These are phyloP conservation scores for Lipomyces chichibuensis DNA, from an alignment of 805 yeast genomes.

Conservation along the genomic window DNA sequence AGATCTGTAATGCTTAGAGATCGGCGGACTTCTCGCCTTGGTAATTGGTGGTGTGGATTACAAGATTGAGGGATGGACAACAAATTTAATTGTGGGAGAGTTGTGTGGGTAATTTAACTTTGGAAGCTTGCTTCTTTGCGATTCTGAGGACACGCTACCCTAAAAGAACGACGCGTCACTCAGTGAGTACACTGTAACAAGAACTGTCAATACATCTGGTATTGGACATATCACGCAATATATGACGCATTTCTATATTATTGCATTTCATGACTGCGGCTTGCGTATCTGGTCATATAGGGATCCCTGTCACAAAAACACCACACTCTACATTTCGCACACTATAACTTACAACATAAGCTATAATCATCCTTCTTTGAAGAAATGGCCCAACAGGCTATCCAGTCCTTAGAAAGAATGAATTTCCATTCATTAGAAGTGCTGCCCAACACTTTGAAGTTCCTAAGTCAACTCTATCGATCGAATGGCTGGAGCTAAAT, in stretches of 20 bases:
- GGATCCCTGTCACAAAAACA: too few species aligned
- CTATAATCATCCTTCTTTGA: slow-evolving; percentile 1
- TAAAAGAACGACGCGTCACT: neutral
- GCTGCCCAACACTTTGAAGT: too few species aligned
- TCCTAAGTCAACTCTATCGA: neutral
- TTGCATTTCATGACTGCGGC: too few species aligned
- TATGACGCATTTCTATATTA: too few species aligned
- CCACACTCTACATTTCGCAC: too few species aligned
- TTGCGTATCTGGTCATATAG: too few species aligned
- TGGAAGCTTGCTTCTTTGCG: neutral
- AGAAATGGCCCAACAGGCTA: neutral
- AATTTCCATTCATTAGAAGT: neutral
- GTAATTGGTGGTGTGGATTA: neutral
- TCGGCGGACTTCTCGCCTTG: neutral
- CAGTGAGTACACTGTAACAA: neutral
- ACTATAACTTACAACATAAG: neutral
- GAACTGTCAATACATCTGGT: too few species aligned
- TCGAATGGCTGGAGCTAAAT: neutral
- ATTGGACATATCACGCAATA: too few species aligned
- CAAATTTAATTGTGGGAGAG: too few species aligned
- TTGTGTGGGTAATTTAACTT: neutral
- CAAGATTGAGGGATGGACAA: too few species aligned
- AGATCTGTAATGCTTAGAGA: neutral
- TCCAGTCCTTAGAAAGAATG: neutral
- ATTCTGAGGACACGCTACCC: neutral